Conservation (phyloP, 495 filamentous ascomycete species). For the Evernia prunastri region DNA sequence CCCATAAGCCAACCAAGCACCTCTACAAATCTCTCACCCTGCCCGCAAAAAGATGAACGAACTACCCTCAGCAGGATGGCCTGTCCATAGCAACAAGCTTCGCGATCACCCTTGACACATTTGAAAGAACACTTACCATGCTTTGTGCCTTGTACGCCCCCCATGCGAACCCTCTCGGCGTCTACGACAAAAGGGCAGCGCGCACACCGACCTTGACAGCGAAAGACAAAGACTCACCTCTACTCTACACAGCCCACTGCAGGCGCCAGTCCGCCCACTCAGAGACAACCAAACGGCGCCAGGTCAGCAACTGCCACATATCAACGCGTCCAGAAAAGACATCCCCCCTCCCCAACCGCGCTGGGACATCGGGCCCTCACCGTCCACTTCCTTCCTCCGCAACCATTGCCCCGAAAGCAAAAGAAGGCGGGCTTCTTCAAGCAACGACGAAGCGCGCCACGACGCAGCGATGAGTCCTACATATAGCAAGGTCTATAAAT, state of each 20-base stretch:
- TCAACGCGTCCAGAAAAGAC: too few species aligned
- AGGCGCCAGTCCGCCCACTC: conserved; percentile 1
- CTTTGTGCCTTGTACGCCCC: neutral
- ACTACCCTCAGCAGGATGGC: neutral
- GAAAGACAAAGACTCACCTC: conserved; percentile 1
- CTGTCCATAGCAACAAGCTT: neutral
- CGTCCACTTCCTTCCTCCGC: too few species aligned
- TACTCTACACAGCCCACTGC: conserved; percentile 9
- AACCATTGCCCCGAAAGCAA: too few species aligned
- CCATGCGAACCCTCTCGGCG: conserved; percentile 1
- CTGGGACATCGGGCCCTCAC: too few species aligned
- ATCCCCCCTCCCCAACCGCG: too few species aligned
- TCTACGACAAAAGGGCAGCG: conserved; percentile 11
- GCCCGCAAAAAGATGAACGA: neutral
- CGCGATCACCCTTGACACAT: neutral
- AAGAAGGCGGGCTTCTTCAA: too few species aligned
- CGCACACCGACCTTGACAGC: conserved; percentile 3
- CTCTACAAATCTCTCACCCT: neutral
- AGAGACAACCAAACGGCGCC: neutral
- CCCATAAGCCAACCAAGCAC: neutral
- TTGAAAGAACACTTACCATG: neutral
- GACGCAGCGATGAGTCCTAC: neutral
- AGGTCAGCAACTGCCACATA: conserved; percentile 7
- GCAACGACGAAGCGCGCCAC: too few species aligned
- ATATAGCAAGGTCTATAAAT: neutral